These are phyloP conservation scores for Kernera saxatilis DNA, from an alignment of 345 rosid genomes.

Conservation along the genomic window DNA sequence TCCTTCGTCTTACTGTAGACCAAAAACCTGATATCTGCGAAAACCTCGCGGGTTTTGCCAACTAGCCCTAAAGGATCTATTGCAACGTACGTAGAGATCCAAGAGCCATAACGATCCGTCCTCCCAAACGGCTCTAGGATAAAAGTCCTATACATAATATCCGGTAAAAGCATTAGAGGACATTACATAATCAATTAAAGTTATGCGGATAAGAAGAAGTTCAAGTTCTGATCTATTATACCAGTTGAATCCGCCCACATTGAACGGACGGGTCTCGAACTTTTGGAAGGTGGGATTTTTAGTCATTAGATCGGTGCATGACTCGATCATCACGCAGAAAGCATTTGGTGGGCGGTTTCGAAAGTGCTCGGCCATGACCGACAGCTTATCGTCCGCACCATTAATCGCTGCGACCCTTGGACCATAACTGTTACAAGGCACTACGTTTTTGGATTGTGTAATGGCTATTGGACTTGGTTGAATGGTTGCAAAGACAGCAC, in stretches of 20 bases:
- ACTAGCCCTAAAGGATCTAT: conserved; percentile 2
- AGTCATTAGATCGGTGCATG: background rate
- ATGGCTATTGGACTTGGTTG: background rate
- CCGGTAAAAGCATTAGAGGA: background rate
- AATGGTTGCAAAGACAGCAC: background rate
- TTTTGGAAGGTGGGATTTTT: background rate
- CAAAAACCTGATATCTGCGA: conserved; percentile 3
- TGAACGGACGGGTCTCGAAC: conserved; percentile 7
- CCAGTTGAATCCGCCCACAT: conserved; percentile 14
- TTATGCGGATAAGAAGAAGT: background rate
- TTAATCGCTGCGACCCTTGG: too few relatives aligned
- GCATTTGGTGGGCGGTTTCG: background rate
- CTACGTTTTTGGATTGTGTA: background rate
- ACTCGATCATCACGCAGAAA: background rate
- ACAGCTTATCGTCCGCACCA: background rate
- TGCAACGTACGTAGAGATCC: conserved; percentile 1
- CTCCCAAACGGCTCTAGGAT: background rate
- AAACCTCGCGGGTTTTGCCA: conserved; percentile 6
- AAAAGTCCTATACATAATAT: background rate
- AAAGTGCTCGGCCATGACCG: background rate
- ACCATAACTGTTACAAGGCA: background rate
- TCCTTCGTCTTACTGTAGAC: background rate
- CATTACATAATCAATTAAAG: background rate
- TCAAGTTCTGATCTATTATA: background rate
- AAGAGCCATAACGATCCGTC: background rate